Percentiles rank a stretch among this genome's conserved stretches.
Evolutionary conservation across 768 basidiomycete genomes (phyloP).

Genomic region (Boletellus ananiceps): DNA sequence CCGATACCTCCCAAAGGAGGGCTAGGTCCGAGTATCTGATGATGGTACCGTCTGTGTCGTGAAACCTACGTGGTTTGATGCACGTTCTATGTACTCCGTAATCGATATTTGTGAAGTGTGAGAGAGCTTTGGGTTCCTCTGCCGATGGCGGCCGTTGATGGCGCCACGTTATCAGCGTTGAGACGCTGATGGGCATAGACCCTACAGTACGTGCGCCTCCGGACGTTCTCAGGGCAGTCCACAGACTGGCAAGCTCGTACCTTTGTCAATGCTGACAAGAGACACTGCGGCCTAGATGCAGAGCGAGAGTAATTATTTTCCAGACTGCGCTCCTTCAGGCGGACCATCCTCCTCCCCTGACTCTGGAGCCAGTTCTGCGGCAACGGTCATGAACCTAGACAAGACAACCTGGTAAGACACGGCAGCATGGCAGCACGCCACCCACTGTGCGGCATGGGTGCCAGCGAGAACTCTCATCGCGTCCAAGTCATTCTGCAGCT

Average conservation of each 20-base stretch:
- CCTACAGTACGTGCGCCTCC: too few species aligned
- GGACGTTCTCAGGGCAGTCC: too few species aligned
- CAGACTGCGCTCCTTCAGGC: conserved; percentile 3
- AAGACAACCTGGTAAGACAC: not conserved
- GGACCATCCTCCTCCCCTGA: conserved; percentile 22
- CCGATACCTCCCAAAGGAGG: conserved; percentile 51
- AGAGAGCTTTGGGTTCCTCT: too few species aligned
- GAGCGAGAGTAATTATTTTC: conserved; percentile 4
- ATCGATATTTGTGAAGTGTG: too few species aligned
- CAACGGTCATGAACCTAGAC: conserved; percentile 48
- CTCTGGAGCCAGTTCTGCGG: conserved; percentile 39
- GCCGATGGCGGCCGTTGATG: not conserved
- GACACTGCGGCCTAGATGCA: too few species aligned
- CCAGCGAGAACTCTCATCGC: conserved; percentile 79
- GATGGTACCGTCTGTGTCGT: too few species aligned
- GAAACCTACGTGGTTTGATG: not conserved
- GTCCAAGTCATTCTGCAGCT: conserved; percentile 68
- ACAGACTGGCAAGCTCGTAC: too few species aligned
- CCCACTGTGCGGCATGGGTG: conserved; percentile 78
- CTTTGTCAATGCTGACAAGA: not conserved
- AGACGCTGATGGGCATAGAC: too few species aligned
- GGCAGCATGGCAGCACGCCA: not conserved
- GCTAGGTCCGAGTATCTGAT: conserved; percentile 36
- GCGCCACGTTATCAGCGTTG: not conserved
- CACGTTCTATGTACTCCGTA: too few species aligned